phyloP scores from a whole-genome alignment of 163 green algal genomes.

The Scenedesmus sp. region DNA sequence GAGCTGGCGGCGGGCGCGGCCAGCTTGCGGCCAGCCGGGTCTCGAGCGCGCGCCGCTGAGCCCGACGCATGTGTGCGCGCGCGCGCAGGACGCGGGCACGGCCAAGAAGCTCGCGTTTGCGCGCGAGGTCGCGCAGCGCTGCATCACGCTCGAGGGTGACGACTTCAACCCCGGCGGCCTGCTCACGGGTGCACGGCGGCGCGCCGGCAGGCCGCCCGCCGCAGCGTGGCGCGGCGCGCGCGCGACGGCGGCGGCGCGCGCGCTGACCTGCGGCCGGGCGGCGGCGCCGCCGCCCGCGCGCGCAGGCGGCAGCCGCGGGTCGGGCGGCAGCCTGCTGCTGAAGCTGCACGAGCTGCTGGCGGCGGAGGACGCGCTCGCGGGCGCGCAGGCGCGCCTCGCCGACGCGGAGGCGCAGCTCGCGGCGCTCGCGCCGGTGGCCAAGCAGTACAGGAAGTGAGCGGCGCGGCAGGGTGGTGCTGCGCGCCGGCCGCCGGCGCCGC shows the following conservation, averaged over 20 bases:
- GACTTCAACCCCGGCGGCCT: constrained; percentile 91
- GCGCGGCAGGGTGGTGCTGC: background rate
- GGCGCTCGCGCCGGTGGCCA: constrained; percentile 52
- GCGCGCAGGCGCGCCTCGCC: constrained; percentile 24
- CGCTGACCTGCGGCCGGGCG: background rate
- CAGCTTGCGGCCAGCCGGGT: background rate
- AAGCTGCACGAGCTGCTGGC: constrained; percentile 76
- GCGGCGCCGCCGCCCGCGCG: background rate
- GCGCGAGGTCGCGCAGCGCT: constrained; percentile 81
- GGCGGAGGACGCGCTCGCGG: constrained; percentile 68
- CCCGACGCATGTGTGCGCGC: background rate
- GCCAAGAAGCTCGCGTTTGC: constrained; percentile 92
- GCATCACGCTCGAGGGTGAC: constrained; percentile 97
- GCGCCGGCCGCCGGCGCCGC: background rate
- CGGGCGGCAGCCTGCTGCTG: constrained; percentile 70
- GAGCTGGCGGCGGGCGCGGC: no score
- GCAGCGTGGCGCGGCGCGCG: no score
- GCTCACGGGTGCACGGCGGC: constrained; percentile 26
- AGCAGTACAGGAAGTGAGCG: constrained; percentile 68
- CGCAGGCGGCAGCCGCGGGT: constrained; percentile 35
- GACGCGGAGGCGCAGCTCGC: constrained; percentile 57
- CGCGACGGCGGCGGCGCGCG: no score
- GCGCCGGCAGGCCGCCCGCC: background rate
- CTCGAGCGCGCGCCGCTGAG: background rate
- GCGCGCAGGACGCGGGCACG: constrained; percentile 78